These are phyloP conservation scores for Talaromyces adpressus DNA, from an alignment of 495 filamentous ascomycete genomes.

Conservation along the genomic window DNA sequence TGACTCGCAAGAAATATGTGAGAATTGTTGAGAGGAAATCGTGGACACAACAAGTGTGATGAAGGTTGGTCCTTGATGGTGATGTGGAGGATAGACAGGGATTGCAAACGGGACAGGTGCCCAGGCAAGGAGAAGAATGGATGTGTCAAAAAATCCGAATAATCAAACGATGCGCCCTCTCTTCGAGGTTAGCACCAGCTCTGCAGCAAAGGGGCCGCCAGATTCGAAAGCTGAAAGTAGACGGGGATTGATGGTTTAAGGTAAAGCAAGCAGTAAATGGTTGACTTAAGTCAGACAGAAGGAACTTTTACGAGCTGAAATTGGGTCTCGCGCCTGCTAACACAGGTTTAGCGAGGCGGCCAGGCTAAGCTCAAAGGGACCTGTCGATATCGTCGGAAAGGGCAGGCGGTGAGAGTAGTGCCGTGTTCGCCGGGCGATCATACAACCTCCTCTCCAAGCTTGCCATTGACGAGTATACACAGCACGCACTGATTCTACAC, in stretches of 20 bases:
- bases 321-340: slow-evolving; percentile 2
- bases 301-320: slow-evolving; percentile 15
- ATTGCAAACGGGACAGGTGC: slow-evolving; percentile 21
- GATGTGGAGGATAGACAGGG: neutral
- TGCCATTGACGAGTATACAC: too few species aligned
- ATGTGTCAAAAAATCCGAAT: slow-evolving; percentile 20
- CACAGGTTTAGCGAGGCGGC: slow-evolving; percentile 8
- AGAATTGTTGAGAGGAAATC: slow-evolving; percentile 24
- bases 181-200: slow-evolving; percentile 32
- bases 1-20: slow-evolving; percentile 25
- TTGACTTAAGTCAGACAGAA: slow-evolving; percentile 13
- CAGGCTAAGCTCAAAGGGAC: neutral
- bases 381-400: neutral
- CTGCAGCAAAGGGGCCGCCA: slow-evolving; percentile 37
- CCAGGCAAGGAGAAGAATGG: slow-evolving; percentile 23
- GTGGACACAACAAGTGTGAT: slow-evolving; percentile 9
- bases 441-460: neutral
- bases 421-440: neutral
- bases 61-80: slow-evolving; percentile 15
- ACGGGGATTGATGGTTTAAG: slow-evolving; percentile 17
- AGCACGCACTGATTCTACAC: neutral
- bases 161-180: slow-evolving; percentile 29
- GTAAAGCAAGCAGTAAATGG: neutral
- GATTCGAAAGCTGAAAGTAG: slow-evolving; percentile 30
- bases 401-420: neutral